These are phyloP conservation scores for Hypoxylon sp. DNA, from an alignment of 2,329 filamentous ascomycete species.

Conservation along the genomic window DNA sequence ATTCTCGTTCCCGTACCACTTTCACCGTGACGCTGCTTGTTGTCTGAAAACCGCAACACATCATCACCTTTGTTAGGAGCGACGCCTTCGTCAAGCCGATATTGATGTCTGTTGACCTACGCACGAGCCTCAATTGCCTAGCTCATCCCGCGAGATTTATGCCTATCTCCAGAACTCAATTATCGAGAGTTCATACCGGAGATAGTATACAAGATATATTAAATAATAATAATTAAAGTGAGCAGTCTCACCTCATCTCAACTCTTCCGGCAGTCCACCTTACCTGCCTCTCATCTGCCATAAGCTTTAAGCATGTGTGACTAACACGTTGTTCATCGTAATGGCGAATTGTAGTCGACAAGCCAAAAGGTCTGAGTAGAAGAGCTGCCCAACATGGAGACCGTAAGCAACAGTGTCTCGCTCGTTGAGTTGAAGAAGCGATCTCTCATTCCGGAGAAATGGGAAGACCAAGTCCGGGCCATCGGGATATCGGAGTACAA, in stretches of 20 bases:
- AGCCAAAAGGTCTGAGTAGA: constrained; percentile 29
- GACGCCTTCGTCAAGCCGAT: constrained; percentile 47
- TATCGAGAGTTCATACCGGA: constrained; percentile 63
- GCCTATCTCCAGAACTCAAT: constrained; percentile 63
- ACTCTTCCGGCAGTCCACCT: no score
- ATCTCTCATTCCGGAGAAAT: constrained; percentile 61
- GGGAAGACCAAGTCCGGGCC: constrained; percentile 66
- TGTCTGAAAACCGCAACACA: constrained; percentile 24
- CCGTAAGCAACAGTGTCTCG: constrained; percentile 44
- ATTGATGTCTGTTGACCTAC: constrained; percentile 68
- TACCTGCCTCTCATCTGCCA: neutral
- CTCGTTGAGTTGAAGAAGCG: constrained; percentile 46
- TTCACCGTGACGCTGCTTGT: constrained; percentile 32
- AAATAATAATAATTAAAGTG: constrained; percentile 50
- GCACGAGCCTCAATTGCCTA: constrained; percentile 63
- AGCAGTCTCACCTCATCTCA: constrained; percentile 27
- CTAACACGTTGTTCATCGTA: constrained; percentile 13
- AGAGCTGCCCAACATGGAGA: constrained; percentile 54
- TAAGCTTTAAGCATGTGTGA: neutral
- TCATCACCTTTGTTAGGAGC: constrained; percentile 33
- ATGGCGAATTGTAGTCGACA: constrained; percentile 5
- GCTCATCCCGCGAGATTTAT: constrained; percentile 65
- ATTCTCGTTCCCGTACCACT: constrained; percentile 23
- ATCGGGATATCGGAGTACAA: constrained; percentile 73
- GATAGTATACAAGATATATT: constrained; percentile 64